These are phyloP conservation scores for Skeletonema costatum DNA, from an alignment of 108 stramenopile genomes.

Conservation along the genomic window DNA sequence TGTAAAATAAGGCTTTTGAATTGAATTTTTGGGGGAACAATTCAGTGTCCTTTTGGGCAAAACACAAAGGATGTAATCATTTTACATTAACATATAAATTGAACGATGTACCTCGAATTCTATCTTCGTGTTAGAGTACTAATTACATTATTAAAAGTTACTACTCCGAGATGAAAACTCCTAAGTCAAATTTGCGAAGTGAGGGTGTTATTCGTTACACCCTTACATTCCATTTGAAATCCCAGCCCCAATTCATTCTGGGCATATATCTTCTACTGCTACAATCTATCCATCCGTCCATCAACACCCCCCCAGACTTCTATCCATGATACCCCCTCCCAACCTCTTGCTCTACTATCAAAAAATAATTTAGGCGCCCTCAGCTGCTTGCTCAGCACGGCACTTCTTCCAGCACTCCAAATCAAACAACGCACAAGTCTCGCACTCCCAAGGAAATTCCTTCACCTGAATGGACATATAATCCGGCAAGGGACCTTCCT, in stretches of 20 bases:
- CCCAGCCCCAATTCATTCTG: neutral
- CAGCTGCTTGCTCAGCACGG: conserved; percentile 79
- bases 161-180: neutral
- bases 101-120: too few species aligned
- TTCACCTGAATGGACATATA: conserved; percentile 93
- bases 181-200: neutral
- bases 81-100: neutral
- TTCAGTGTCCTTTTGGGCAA: neutral
- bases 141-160: neutral
- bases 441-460: conserved; percentile 96
- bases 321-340: neutral
- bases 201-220: neutral
- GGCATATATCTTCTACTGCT: neutral
- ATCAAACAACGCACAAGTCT: conserved; percentile 90
- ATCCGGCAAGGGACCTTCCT: conserved; percentile 70
- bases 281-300: neutral
- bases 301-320: neutral
- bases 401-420: conserved; percentile 93
- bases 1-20: neutral
- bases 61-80: neutral
- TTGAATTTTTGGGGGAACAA: neutral
- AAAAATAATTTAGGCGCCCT: conserved; percentile 7
- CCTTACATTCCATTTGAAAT: neutral
- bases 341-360: neutral
- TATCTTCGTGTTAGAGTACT: neutral